These are phyloP conservation scores for Fusarium siculi DNA, from an alignment of 2,329 filamentous ascomycete genomes.

Conservation along the genomic window DNA sequence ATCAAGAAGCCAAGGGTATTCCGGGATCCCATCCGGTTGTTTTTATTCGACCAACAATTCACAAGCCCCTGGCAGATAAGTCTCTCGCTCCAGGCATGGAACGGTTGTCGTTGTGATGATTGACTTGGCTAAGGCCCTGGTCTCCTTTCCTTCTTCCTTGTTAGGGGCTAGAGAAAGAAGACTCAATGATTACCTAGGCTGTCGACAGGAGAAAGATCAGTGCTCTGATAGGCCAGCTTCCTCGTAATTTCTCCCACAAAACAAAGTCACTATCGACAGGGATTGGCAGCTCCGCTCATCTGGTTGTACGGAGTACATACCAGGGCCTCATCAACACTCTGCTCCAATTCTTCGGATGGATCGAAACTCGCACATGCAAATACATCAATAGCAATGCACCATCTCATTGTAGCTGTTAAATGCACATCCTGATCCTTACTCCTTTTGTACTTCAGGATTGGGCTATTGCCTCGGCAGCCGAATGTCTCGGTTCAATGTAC, in stretches of 20 bases:
- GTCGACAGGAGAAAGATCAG: background rate
- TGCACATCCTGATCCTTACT: background rate
- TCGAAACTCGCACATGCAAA: background rate
- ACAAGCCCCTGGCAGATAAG: background rate
- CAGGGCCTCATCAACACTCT: constrained; percentile 17
- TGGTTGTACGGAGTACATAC: background rate
- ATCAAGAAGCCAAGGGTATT: constrained; percentile 8
- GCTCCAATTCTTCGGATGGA: background rate
- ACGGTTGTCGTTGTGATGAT: background rate
- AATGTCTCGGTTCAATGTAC: constrained; percentile 4
- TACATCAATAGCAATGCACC: background rate
- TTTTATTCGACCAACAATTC: background rate
- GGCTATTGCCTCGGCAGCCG: background rate
- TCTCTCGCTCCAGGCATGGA: background rate
- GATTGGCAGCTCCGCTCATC: constrained; percentile 3
- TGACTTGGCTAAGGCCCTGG: background rate
- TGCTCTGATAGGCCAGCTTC: constrained; percentile 14
- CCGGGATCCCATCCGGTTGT: background rate
- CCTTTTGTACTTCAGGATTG: background rate
- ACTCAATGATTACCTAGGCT: background rate
- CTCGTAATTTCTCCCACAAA: background rate
- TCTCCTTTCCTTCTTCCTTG: background rate
- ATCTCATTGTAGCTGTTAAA: background rate
- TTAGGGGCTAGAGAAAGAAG: background rate
- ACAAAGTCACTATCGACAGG: constrained; percentile 4